Percentiles rank a stretch among this genome's conserved stretches.
Conservation (phyloP, 371 early-diverging fungal genomes). For the Rhizopus stolonifer region DNA sequence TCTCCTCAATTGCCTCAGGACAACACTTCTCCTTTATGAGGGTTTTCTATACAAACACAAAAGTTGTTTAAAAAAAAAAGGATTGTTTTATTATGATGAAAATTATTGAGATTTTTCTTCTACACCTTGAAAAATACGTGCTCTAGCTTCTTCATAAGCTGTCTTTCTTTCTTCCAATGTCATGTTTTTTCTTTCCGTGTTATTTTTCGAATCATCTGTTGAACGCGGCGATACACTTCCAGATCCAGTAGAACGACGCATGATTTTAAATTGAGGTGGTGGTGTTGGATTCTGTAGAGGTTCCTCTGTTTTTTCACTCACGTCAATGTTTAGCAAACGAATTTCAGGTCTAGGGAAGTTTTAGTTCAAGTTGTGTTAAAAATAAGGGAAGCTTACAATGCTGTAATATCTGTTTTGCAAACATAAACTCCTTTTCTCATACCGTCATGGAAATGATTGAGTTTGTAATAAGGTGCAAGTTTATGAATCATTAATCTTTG, state of each 20-base stretch:
- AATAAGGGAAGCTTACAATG: constrained; percentile 52
- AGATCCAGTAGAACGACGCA: constrained; percentile 41
- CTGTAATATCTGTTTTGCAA: constrained; percentile 59
- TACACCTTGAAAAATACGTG: constrained; percentile 72
- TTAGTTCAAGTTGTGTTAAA: not conserved
- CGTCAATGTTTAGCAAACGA: constrained; percentile 48
- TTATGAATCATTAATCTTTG: constrained; percentile 76
- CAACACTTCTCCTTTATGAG: constrained; percentile 1
- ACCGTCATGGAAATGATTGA: constrained; percentile 65
- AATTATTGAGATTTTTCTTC: constrained; percentile 18
- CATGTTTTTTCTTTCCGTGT: constrained; percentile 47
- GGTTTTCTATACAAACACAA: not conserved
- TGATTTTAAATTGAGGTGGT: constrained; percentile 47
- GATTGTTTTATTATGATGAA: not conserved
- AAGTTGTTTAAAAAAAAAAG: not conserved
- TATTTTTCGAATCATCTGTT: constrained; percentile 14
- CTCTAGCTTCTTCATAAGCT: constrained; percentile 74
- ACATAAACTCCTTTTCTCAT: constrained; percentile 60
- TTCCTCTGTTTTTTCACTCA: constrained; percentile 4
- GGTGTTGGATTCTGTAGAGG: constrained; percentile 3
- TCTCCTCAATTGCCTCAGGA: too few species aligned
- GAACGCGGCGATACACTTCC: constrained; percentile 17
- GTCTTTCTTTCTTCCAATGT: constrained; percentile 73
- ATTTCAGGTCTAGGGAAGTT: constrained; percentile 38
- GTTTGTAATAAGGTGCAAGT: constrained; percentile 70